Evolutionary conservation across 495 filamentous ascomycete genomes (phyloP), one percentile per base, ranked within the genome.

Genomic region (Cryomyces antarcticus): DNA sequence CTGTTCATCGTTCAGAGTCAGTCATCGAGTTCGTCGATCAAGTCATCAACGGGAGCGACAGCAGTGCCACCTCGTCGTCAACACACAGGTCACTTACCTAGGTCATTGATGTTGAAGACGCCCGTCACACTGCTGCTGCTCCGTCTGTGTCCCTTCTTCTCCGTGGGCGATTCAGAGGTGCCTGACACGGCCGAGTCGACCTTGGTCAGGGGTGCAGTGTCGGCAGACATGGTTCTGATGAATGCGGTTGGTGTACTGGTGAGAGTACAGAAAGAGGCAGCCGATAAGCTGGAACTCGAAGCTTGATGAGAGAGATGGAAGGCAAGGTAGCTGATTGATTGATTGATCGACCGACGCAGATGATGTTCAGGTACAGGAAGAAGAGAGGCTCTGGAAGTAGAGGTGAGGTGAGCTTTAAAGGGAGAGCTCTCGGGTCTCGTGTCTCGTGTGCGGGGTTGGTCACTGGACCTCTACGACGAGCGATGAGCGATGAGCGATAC

Each of bases 171-270:
- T 49, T 73, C 71, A 38, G 78, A 72, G 54, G 83, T 64, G 57
- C 81, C 83, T 55, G 80, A 76, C 52, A 86, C 71, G 70, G 80
- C 81, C 34, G 82, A 87, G 62, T 92, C 84, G 65, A 89, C 77
- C 66, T 86, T 88, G 61, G 71, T 72, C 54, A 86, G 73, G 49
- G 49, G 33, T n/a, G 41, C 44, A 30, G 29, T 31, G 7, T 12
- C 29, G 43, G 50, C 52, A 5, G 43, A 11, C 38, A 39, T 39
- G 33, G 17, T 24, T 24, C 33, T 36, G 33, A 36, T 36, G 33
- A 13, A 36, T 13, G 9, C 2, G 12, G 33, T 9, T 9, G 33
- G 33, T 36, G 33, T 36, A 13, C 9, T 24, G 17, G 17, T 2
- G 17, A 24, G 17, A 24, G 17, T 24, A 24, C 17, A 24, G 17